Conservation (phyloP, 805 yeast species). For the Candida ponderosae region DNA sequence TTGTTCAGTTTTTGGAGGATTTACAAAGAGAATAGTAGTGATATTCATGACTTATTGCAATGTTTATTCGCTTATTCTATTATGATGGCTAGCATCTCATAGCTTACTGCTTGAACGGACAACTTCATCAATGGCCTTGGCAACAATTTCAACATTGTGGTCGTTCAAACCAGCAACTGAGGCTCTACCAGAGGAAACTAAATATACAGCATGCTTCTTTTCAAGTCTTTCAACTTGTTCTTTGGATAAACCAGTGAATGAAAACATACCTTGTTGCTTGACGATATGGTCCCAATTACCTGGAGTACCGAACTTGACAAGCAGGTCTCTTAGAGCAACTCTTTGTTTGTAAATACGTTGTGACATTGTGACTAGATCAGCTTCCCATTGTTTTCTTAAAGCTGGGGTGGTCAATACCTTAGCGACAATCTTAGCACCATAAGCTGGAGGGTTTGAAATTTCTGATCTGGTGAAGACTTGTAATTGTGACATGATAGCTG, state of each 20-base stretch:
- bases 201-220: constrained; percentile 69
- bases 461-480: constrained; percentile 72
- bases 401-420: constrained; percentile 60
- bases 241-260: constrained; percentile 79
- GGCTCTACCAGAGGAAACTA: constrained; percentile 81
- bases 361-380: constrained; percentile 82
- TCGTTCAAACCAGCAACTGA: constrained; percentile 90
- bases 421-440: constrained; percentile 89
- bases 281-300: constrained; percentile 92
- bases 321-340: constrained; percentile 48
- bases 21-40: no score
- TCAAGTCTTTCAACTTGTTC: constrained; percentile 76
- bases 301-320: constrained; percentile 65
- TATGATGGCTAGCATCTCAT: neutral
- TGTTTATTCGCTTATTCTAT: neutral
- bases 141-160: constrained; percentile 69
- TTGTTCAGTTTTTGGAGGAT: no score
- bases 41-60: no score
- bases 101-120: constrained; percentile 26
- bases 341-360: constrained; percentile 79
- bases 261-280: constrained; percentile 92
- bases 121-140: constrained; percentile 74
- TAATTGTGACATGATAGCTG: constrained; percentile 69
- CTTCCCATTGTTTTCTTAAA: constrained; percentile 71
- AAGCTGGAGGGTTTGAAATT: constrained; percentile 90